Conservation (phyloP, 176 grass and related monocot genomes). For the Aegilops speltoides region DNA sequence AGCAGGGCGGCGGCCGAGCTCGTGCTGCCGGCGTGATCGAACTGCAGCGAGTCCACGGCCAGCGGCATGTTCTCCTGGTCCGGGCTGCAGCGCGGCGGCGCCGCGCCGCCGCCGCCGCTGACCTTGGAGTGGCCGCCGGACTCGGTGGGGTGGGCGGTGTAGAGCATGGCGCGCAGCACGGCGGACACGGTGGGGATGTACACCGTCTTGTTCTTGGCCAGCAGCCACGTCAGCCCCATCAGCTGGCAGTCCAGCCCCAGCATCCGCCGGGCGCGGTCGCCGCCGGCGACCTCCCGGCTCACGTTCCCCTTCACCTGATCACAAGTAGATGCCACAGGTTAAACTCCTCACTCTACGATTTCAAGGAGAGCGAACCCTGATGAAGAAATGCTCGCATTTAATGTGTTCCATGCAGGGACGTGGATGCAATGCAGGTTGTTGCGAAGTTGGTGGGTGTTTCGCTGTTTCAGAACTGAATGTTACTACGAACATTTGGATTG, state of each 20-base stretch:
- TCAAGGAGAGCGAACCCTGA: not conserved
- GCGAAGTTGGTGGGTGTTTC: conserved; percentile 23
- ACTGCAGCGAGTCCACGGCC: conserved; percentile 94
- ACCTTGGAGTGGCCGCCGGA: conserved; percentile 15
- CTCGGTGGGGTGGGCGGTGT: conserved; percentile 54
- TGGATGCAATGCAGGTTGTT: conserved; percentile 25
- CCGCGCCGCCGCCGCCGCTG: not conserved
- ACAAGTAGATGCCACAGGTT: not conserved
- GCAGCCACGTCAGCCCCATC: conserved; percentile 97
- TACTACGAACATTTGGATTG: not conserved
- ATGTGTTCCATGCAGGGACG: conserved; percentile 38
- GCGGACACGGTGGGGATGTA: conserved; percentile 98
- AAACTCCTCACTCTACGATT: not conserved
- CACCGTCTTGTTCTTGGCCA: conserved; percentile 84
- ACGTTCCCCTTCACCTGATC: conserved; percentile 66
- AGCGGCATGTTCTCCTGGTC: conserved; percentile 99
- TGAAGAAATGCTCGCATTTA: conserved; percentile 33
- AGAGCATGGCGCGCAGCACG: conserved; percentile 91
- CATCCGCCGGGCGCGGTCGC: conserved; percentile 74
- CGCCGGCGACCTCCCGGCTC: conserved; percentile 37
- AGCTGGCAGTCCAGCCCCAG: conserved; percentile 97
- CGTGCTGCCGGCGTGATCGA: conserved; percentile 48
- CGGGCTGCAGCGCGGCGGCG: conserved; percentile 62
- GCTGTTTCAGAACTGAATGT: not conserved
- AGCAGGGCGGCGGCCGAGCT: not conserved